Conservation (phyloP, 2,329 filamentous ascomycete genomes). For the Chaetomiaceae sp. region DNA sequence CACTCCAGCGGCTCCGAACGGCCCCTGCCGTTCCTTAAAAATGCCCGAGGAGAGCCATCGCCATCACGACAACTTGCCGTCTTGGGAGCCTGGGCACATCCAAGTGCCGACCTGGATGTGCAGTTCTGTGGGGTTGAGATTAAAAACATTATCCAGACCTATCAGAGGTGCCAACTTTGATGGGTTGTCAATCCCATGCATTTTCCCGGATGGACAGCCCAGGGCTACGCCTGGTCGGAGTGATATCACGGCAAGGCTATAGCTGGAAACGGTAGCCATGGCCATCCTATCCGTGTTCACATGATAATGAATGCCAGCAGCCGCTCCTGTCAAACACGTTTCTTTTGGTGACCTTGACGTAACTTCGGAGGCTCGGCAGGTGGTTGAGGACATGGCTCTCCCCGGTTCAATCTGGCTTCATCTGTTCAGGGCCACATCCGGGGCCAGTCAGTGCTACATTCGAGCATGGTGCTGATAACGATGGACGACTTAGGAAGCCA, state of each 20-base stretch:
- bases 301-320: background rate
- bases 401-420: background rate
- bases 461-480: background rate
- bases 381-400: background rate
- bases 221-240: background rate
- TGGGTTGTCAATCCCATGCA: conserved; percentile 8
- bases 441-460: too few species aligned
- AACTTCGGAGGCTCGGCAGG: background rate
- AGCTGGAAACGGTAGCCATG: background rate
- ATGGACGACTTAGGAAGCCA: too few species aligned
- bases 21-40: conserved; percentile 5
- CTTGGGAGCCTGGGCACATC: background rate
- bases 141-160: conserved; percentile 16
- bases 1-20: background rate
- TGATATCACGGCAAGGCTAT: background rate
- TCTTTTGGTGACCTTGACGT: background rate
- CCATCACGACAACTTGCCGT: background rate
- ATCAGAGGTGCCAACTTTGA: conserved; percentile 11
- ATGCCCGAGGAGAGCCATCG: background rate
- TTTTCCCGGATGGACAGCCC: conserved; percentile 14
- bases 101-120: conserved; percentile 17
- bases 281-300: background rate
- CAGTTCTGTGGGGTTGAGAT: conserved; percentile 8
- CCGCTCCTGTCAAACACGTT: background rate
- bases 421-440: too few species aligned